phyloP scores from a whole-genome alignment of 805 yeast genomes.

The Candida awuae region DNA sequence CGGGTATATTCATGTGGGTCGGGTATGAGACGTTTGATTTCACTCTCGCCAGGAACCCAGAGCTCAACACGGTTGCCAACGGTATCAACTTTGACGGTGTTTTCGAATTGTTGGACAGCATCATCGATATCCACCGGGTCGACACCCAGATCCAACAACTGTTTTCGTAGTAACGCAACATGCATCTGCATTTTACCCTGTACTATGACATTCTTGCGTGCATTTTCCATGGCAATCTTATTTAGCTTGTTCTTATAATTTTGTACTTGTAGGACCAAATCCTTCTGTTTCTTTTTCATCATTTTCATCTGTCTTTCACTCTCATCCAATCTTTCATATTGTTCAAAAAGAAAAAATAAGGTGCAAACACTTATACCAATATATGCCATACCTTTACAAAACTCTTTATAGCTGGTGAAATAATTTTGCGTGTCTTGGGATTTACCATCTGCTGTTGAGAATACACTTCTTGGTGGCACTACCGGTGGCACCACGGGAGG shows the following conservation, averaged over 20 bases:
- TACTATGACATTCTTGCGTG: constrained; percentile 38
- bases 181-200: constrained; percentile 60
- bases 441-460: background rate
- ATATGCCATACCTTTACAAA: constrained; percentile 12
- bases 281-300: constrained; percentile 23
- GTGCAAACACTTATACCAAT: constrained; percentile 9
- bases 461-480: background rate
- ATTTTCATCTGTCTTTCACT: constrained; percentile 20
- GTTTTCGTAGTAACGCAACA: constrained; percentile 56
- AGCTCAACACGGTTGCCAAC: constrained; percentile 49
- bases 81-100: constrained; percentile 48
- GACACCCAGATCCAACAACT: constrained; percentile 46
- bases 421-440: background rate
- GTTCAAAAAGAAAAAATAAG: constrained; percentile 11
- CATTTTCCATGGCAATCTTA: constrained; percentile 42
- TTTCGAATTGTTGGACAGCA: constrained; percentile 49
- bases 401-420: constrained; percentile 7
- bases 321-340: constrained; percentile 19
- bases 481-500: constrained; percentile 4
- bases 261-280: constrained; percentile 41
- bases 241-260: constrained; percentile 46
- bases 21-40: constrained; percentile 45
- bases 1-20: constrained; percentile 54
- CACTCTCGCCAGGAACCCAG: constrained; percentile 51
- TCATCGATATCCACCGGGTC: constrained; percentile 51